Evolutionary conservation across 768 basidiomycete genomes (phyloP), one percentile per base, ranked within the genome.

Genomic region (Clavulina sp.): DNA sequence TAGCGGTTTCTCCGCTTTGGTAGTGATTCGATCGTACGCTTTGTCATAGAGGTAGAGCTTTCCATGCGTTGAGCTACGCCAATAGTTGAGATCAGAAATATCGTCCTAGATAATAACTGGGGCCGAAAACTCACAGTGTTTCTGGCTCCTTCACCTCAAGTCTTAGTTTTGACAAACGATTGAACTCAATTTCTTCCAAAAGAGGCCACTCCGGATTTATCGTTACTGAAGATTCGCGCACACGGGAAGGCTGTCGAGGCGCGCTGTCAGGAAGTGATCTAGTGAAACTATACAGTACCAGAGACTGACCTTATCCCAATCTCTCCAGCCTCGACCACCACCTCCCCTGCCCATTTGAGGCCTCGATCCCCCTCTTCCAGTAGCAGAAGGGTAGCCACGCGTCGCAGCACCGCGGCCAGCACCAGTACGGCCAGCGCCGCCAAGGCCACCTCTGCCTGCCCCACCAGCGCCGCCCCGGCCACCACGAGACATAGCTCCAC

Each of bases 101-200:
- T 46, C 43, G 24, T 38, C 13, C 9, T n/a, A 30, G 24, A 18
- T 3, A 29, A 47, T 36, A 19, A 24, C 28, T 46, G 19, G 31
- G n/a, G n/a, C n/a, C 31, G 16, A 7, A 30, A 16, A 69, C 84
- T 61, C 58, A 95, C 91, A 96, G 65, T 57, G 88, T 80, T 60
- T 95, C 87, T 7, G 81, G 85, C 36, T 87, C 82, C 57, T 93
- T 87, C 19, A 97, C 89, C 52, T 89, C 87, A n/a, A 99, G 76
- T 47, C 86, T 75, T 56, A 97, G 71, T 67, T 97, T 99, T 9
- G 80, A 68, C 53, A 99, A 72, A 49, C 93, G 80, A 66, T 84
- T 77, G 70, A 96, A 96, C 63, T 96, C 91, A 59, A 99, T 81
- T 69, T 99, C 95, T 67, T 99, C 95, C 46, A 95, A 70, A 75